phyloP scores from a whole-genome alignment of 805 yeast genomes.

The Schizosaccharomyces cryophilus region DNA sequence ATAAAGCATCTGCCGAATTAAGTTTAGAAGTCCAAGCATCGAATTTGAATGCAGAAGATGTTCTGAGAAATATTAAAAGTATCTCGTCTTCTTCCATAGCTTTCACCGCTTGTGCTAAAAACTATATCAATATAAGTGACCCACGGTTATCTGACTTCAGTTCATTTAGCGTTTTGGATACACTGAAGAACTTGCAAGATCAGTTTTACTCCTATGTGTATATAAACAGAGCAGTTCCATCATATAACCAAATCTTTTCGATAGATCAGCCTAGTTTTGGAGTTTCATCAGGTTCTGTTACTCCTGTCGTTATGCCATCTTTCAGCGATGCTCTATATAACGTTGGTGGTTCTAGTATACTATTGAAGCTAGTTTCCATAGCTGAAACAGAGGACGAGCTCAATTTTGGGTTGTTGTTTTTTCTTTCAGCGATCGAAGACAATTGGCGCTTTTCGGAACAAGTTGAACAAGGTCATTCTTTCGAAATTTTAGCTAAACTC shows the following conservation, averaged over 20 bases:
- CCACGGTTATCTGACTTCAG: background rate
- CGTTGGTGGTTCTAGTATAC: background rate
- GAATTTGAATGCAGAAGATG: background rate
- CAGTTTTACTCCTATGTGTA: background rate
- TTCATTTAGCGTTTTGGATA: background rate
- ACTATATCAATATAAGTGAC: background rate
- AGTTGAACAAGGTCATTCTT: constrained; percentile 36
- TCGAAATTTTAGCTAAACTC: constrained; percentile 30
- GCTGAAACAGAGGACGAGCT: background rate
- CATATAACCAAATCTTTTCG: background rate
- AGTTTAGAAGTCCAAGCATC: constrained; percentile 2
- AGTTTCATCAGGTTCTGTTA: background rate
- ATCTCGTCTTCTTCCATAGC: background rate
- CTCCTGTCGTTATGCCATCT: background rate
- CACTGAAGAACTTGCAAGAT: background rate
- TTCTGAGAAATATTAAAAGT: background rate
- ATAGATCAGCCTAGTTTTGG: background rate
- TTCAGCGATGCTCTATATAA: background rate
- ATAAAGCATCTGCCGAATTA: constrained; percentile 10
- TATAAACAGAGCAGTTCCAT: background rate
- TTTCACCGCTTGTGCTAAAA: background rate
- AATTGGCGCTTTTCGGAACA: constrained; percentile 31
- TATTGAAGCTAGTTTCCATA: constrained; percentile 8
- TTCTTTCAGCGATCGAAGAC: constrained; percentile 13
- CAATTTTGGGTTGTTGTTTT: background rate